Evolutionary conservation across 23 red algal genomes (phyloP).

Genomic region (Cyanidium caldarium): DNA sequence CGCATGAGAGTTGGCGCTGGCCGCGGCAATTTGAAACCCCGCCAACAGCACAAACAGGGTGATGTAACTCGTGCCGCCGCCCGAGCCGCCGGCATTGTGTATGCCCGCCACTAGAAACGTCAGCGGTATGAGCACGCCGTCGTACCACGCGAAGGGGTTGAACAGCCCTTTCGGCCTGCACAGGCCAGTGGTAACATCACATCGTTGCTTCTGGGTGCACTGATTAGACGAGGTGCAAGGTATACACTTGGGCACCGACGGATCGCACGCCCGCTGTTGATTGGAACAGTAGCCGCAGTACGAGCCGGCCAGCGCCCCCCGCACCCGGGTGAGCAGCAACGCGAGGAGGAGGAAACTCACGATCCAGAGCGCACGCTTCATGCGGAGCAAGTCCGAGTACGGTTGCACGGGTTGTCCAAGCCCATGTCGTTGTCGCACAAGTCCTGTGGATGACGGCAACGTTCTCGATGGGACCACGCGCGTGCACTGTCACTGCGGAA

Average conservation of each 20-base stretch:
- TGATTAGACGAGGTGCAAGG: background rate
- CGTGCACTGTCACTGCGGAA: too few relatives aligned
- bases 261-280: background rate
- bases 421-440: too few relatives aligned
- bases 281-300: background rate
- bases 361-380: too few relatives aligned
- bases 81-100: background rate
- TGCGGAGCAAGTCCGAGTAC: too few relatives aligned
- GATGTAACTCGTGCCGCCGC: conserved; percentile 9
- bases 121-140: background rate
- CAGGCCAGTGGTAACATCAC: background rate
- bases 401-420: too few relatives aligned
- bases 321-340: too few relatives aligned
- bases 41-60: background rate
- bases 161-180: background rate
- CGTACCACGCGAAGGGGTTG: background rate
- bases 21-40: background rate
- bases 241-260: background rate
- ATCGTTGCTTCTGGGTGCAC: background rate
- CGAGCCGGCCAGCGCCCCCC: background rate
- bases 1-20: background rate
- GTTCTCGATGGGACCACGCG: too few relatives aligned
- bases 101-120: background rate
- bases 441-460: too few relatives aligned
- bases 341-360: too few relatives aligned